Evolutionary conservation across 306 rosid species (phyloP).

Genomic region (Quercus engelmannii): DNA sequence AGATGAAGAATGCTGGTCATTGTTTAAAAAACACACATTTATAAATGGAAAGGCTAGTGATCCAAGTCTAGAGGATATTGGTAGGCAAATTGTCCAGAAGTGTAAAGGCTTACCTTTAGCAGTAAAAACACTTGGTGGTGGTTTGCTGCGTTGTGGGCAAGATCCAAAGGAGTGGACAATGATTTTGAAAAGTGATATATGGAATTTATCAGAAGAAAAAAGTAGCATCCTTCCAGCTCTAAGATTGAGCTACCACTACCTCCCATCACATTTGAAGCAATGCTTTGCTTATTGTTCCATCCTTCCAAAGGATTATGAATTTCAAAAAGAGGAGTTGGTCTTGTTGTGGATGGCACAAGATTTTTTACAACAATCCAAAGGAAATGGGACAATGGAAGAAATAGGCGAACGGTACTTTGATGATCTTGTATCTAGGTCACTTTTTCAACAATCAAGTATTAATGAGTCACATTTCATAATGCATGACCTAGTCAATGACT

Average conservation of each 20-base stretch:
- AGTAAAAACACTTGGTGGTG: too few relatives aligned
- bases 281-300: constrained; percentile 23
- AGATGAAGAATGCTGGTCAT: neutral
- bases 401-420: constrained; percentile 24
- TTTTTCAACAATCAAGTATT: constrained; percentile 21
- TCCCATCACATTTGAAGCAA: neutral
- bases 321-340: neutral
- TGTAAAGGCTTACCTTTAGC: too few relatives aligned
- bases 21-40: too few relatives aligned
- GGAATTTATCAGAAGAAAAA: too few relatives aligned
- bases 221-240: too few relatives aligned
- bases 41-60: too few relatives aligned
- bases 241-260: constrained; percentile 8
- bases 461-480: neutral
- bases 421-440: constrained; percentile 26
- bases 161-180: neutral
- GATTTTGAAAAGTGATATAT: too few relatives aligned
- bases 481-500: constrained; percentile 36
- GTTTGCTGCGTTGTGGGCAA: too few relatives aligned
- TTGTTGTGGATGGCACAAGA: too few relatives aligned
- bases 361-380: too few relatives aligned
- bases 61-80: too few relatives aligned
- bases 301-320: constrained; percentile 19
- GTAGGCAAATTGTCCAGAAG: too few relatives aligned
- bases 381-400: neutral